These are phyloP conservation scores for Chrysanthemum seticuspe DNA, from an alignment of 129 eudicot species.

Conservation along the genomic window DNA sequence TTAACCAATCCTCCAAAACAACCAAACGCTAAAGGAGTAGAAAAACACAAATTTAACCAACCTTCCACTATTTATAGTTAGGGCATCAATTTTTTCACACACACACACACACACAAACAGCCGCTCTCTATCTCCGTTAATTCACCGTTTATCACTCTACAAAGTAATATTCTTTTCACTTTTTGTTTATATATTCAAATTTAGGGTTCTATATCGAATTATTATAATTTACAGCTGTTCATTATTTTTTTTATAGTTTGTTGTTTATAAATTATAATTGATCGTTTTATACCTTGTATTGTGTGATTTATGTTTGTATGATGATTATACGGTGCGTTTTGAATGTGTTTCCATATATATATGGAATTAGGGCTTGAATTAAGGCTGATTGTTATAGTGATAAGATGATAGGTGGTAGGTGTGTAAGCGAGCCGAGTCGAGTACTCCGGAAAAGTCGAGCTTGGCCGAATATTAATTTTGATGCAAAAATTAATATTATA, in stretches of 20 bases:
- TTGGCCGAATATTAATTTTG: no score
- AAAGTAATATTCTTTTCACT: conserved; percentile 21
- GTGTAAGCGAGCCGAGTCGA: no score
- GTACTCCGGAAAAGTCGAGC: no score
- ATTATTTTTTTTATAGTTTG: not conserved
- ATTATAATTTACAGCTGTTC: no score
- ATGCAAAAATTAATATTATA: no score
- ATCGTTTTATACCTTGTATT: not conserved
- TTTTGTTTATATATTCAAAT: conserved; percentile 9
- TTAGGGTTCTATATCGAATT: conserved; percentile 21
- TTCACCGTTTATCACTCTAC: conserved; percentile 16
- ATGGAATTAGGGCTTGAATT: no score
- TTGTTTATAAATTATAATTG: not conserved
- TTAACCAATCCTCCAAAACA: not conserved
- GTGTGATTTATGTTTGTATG: not conserved
- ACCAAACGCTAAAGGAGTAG: not conserved
- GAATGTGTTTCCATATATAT: no score
- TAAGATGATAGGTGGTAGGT: no score
- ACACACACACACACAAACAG: conserved; percentile 12
- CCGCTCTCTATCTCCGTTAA: conserved; percentile 32
- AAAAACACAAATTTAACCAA: no score
- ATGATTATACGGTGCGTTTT: not conserved
- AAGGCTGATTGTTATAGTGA: no score
- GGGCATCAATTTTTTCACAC: conserved; percentile 29
- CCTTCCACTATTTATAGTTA: not conserved